Evolutionary conservation across 768 basidiomycete species (phyloP).

Genomic region (Leucosporidium yakuticum): DNA sequence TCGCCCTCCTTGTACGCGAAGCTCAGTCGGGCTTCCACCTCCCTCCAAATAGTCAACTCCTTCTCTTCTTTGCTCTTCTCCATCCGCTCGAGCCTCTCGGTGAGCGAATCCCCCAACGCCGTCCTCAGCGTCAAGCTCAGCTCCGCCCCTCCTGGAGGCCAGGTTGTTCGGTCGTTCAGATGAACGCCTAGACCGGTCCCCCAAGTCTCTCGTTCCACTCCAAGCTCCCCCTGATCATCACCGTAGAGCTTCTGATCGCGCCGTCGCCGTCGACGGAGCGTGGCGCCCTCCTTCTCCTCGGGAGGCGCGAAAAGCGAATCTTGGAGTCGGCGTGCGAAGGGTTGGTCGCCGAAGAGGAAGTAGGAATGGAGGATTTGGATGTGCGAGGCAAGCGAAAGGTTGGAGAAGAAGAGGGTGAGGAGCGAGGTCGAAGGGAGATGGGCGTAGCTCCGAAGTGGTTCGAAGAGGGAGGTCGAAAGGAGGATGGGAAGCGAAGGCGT

Average conservation of each 20-base stretch:
- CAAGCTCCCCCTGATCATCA: background rate
- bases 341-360: slow-evolving; percentile 7
- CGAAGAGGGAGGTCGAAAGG: background rate
- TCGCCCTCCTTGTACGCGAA: slow-evolving; percentile 2
- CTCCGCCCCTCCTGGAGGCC: background rate
- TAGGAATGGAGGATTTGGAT: background rate
- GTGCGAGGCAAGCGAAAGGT: slow-evolving; percentile 1
- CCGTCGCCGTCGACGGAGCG: background rate
- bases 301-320: slow-evolving; percentile 3
- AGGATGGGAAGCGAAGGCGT: background rate
- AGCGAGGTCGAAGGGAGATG: slow-evolving; percentile 3
- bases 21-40: background rate
- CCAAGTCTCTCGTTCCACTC: background rate
- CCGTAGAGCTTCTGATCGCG: background rate
- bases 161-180: background rate
- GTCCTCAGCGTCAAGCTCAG: background rate
- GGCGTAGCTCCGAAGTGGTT: background rate
- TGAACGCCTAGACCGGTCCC: background rate
- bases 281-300: background rate
- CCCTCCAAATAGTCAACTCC: background rate
- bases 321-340: background rate
- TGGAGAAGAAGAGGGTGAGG: slow-evolving; percentile 4
- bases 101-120: background rate
- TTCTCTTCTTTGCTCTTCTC: background rate
- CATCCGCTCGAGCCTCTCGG: background rate